Evolutionary conservation across 306 rosid genomes (phyloP), one percentile per base, ranked within the genome.

Genomic region (Oxytropis ochrocephala): DNA sequence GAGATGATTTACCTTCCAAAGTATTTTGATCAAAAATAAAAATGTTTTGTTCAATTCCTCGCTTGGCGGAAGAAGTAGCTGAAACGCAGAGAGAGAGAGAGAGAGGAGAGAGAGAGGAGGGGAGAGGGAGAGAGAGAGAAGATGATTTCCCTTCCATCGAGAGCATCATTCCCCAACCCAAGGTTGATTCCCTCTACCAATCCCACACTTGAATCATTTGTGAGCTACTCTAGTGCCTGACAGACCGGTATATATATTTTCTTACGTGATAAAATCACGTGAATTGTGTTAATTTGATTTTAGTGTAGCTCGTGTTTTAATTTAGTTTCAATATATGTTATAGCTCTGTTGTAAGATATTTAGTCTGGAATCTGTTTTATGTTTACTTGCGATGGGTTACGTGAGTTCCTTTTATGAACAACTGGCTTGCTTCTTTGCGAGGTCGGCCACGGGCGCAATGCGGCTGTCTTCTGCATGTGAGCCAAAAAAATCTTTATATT

Each of bases 71-170:
- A 10, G 18, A 33, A 29, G 44, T 14, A 47, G 48, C 36, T 30
- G 11, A 8, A 38, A 57, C 36, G n/a, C 13, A 78, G 46, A 1
- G 62, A 35, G 6, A 12, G n/a, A n/a, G n/a, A n/a, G n/a, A n/a
- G n/a, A n/a, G 35, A 29, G 14, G 21, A 7, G 70, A 27, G 24
- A 47, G 39, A 29, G 44, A 13, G 43, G 39, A 90, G 98, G 98
- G 90, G 90, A 90, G n/a, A n/a, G n/a, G 98, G 70, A 90, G 97
- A 48, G 98, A 90, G 80, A 97, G 90, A 77, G 98, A 94, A 21
- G 98, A 94, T 11, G 98, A 94, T 29, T 90, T 94, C 69, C 98
- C 98, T 44, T 83, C 87, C 51, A 85, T 90, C 4, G 98, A 94
- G 63, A 82, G 90, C 77, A 94, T 94, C 53, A 85, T 85, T 24